Conservation (phyloP, 345 rosid genomes). For the Cardamine chenopodiifolia region DNA sequence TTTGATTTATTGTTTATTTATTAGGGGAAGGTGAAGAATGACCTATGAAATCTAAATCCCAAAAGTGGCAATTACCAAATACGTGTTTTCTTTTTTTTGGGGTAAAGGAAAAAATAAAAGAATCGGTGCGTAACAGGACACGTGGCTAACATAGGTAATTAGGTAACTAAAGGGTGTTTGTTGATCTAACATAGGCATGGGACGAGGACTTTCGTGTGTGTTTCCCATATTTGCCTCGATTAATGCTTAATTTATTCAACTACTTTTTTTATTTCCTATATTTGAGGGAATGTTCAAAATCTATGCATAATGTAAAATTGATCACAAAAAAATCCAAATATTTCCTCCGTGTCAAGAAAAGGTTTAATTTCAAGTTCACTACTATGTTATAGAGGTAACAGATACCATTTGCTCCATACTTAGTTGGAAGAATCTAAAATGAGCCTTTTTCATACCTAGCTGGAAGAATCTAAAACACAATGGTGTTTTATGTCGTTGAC, state of each 20-base stretch:
- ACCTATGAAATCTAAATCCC: slow-evolving; percentile 30
- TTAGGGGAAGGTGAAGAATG: slow-evolving; percentile 35
- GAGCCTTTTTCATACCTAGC: not conserved
- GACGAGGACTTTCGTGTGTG: slow-evolving; percentile 30
- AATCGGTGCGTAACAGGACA: slow-evolving; percentile 17
- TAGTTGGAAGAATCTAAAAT: slow-evolving; percentile 1
- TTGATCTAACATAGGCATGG: slow-evolving; percentile 40
- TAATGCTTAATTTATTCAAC: slow-evolving; percentile 3
- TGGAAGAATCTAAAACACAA: not conserved
- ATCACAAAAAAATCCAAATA: not conserved
- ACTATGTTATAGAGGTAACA: not conserved
- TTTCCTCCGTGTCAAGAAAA: not conserved
- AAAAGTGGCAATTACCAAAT: slow-evolving; percentile 35
- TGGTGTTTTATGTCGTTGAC: slow-evolving; percentile 30
- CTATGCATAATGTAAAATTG: not conserved
- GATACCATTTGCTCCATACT: not conserved
- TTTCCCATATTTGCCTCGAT: slow-evolving; percentile 26
- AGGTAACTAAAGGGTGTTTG: slow-evolving; percentile 30
- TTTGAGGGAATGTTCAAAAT: not conserved
- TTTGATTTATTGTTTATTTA: slow-evolving; percentile 29
- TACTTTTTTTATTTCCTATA: not conserved
- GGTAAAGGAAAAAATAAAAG: not conserved
- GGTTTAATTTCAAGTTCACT: not conserved
- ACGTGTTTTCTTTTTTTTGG: not conserved
- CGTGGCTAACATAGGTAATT: slow-evolving; percentile 25